Base-by-base conservation (phyloP, 495 filamentous ascomycete genomes). In the Penicillium steckii region DNA sequence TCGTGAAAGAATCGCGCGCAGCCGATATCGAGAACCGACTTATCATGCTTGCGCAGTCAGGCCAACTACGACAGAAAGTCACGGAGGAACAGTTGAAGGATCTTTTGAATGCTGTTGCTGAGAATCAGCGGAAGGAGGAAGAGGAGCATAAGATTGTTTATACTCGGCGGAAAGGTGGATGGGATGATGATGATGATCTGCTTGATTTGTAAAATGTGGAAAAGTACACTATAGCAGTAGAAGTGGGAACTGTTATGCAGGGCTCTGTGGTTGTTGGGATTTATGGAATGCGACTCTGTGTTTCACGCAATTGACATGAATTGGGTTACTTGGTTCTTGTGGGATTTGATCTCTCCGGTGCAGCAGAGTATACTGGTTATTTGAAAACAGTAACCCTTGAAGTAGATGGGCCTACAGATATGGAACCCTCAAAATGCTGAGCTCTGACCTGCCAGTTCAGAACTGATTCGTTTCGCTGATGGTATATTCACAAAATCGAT, bases 1-100 rank as follows among this genome's bases (percentile, higher is more conserved):
- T 98, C 49, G 94, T 97, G 50, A 97, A 97, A 71, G 92, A 91
- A 67, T 85, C 85, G 47, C 89, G 95, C 60, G 94, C 94, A 27
- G 78, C 78, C 38, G 91, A 96, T 61, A 82, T 97, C 48, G 94
- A 98, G 76, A 93, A 92, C 79, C 73, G 93, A 35, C 81, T 98
- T 27, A 89, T 98, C 69, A 90, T 86, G 85, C 80, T 98, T 45
- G 92, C 93, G 24, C 88, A 90, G 53, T 79, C 82, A 10, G 91
- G 91, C 21, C 93, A 97, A 75, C 74, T 98, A 29, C 84, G 90
- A 15, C 72, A 81, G 50, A 93, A 95, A 60, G 91, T 97, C 40
- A 92, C 89, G 1, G 94, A 98, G 71, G 85, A 86, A 43, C 91
- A 97, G 71, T 77, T 98, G 53, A 95, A 97, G 75, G 89, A 95